These are phyloP conservation scores for Porcisia deanei DNA, from an alignment of 208 protist genomes.

Conservation along the genomic window DNA sequence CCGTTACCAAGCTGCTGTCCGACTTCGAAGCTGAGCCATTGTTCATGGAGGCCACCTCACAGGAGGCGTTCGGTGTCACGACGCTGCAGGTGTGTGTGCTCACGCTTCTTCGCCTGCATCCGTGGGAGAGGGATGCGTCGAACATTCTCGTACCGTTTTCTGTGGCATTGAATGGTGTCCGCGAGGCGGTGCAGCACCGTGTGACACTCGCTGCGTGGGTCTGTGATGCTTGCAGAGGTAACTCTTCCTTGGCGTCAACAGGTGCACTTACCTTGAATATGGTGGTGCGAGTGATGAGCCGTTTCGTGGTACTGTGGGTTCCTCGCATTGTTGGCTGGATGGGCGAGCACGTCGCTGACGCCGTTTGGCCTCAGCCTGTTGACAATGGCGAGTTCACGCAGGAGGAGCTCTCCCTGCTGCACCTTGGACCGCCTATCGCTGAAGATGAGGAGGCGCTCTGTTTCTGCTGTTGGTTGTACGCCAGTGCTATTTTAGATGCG, in stretches of 20 bases:
- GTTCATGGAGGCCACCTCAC: conserved; percentile 76
- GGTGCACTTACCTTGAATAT: conserved; percentile 3
- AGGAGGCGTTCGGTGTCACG: conserved; percentile 77
- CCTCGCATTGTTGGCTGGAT: conserved; percentile 29
- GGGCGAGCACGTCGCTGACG: conserved; percentile 10
- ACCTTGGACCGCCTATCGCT: not conserved
- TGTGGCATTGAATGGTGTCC: conserved; percentile 12
- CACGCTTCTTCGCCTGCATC: conserved; percentile 59
- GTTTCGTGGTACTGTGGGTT: conserved; percentile 30
- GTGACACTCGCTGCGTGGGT: conserved; percentile 4
- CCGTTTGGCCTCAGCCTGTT: conserved; percentile 7
- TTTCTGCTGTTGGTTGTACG: conserved; percentile 31
- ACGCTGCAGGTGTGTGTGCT: conserved; percentile 80
- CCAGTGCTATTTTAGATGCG: conserved; percentile 17
- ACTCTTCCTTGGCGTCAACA: not conserved
- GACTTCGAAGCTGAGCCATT: conserved; percentile 63
- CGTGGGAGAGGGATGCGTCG: conserved; percentile 48
- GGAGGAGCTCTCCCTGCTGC: conserved; percentile 6
- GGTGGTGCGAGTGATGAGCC: conserved; percentile 14
- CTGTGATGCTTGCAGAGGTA: not conserved
- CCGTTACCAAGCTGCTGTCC: conserved; percentile 62
- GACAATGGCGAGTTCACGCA: conserved; percentile 6
- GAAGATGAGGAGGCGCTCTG: conserved; percentile 16
- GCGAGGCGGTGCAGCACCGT: conserved; percentile 8
- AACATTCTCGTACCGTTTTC: conserved; percentile 51